A percentile compares a stretch with the other conserved stretches of the same genome.
Conservation (phyloP, 1,284 basidiomycete species). For the Neolentinus lepideus region DNA sequence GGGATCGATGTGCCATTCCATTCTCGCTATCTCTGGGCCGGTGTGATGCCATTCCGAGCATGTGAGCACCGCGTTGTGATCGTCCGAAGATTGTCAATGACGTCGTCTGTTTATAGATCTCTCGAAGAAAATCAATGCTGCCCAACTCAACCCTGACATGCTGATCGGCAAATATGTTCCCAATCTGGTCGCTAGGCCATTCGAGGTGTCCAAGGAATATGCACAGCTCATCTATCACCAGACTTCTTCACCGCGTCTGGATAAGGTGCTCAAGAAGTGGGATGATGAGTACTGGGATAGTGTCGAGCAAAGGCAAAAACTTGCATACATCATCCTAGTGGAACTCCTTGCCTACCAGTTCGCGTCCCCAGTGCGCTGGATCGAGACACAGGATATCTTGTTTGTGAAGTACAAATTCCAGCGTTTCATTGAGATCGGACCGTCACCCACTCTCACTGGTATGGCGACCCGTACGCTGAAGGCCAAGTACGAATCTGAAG, state of each 20-base stretch:
- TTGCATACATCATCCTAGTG: slow-evolving; percentile 93
- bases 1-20: slow-evolving; percentile 99
- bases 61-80: slow-evolving; percentile 43
- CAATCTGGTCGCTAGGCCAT: slow-evolving; percentile 93
- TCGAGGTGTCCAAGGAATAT: slow-evolving; percentile 86
- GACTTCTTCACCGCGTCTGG: slow-evolving; percentile 88
- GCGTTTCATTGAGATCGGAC: slow-evolving; percentile 92
- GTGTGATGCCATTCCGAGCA: slow-evolving; percentile 94
- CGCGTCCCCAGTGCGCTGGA: slow-evolving; percentile 95
- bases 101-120: slow-evolving; percentile 54
- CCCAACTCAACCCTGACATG: slow-evolving; percentile 87
- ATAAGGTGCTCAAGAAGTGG: slow-evolving; percentile 91
- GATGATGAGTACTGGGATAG: slow-evolving; percentile 87
- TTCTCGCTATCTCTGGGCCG: slow-evolving; percentile 97
- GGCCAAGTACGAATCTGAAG: slow-evolving; percentile 90
- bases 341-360: slow-evolving; percentile 97
- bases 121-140: slow-evolving; percentile 95
- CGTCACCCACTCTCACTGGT: slow-evolving; percentile 91
- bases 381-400: slow-evolving; percentile 95
- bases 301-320: slow-evolving; percentile 78
- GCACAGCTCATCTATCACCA: slow-evolving; percentile 94
- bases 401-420: slow-evolving; percentile 91
- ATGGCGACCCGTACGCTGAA: slow-evolving; percentile 96
- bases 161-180: slow-evolving; percentile 94
- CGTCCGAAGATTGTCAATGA: slow-evolving; percentile 14